These are phyloP conservation scores for Suillus spraguei DNA, from an alignment of 768 basidiomycete species.

Conservation along the genomic window DNA sequence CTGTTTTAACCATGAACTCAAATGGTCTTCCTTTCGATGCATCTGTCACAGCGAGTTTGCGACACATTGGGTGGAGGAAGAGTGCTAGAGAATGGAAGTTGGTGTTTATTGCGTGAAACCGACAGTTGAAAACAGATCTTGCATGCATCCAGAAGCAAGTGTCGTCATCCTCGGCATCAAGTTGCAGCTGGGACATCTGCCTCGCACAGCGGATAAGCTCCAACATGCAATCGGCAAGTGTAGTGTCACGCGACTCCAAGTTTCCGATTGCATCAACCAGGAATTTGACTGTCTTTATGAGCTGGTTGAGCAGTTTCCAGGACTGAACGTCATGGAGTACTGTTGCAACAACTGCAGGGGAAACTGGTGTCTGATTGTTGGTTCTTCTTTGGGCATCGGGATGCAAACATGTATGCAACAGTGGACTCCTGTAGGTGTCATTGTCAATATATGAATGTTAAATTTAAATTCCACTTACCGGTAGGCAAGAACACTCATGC, in stretches of 20 bases:
- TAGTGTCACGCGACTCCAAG: conserved; percentile 25
- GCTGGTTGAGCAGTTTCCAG: neutral
- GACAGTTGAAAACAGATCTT: no score
- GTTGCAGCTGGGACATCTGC: neutral
- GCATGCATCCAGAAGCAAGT: no score
- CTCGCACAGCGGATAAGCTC: conserved; percentile 21
- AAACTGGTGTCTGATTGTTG: neutral
- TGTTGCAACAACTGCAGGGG: neutral
- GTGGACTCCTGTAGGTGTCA: no score
- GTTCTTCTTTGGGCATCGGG: neutral
- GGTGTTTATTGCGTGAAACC: no score
- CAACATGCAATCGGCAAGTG: conserved; percentile 34
- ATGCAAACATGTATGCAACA: no score
- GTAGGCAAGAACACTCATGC: neutral
- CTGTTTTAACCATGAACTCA: no score
- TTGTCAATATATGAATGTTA: neutral
- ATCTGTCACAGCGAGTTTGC: no score
- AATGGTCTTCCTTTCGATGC: no score
- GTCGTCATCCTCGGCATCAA: neutral
- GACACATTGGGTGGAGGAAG: no score
- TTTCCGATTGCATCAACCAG: conserved; percentile 35
- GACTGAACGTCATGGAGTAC: neutral
- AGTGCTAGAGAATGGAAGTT: no score
- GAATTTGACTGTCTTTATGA: conserved; percentile 17
- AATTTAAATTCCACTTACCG: neutral